Percentiles rank a stretch among this genome's conserved stretches.
Evolutionary conservation across 2,329 filamentous ascomycete genomes (phyloP).

Genomic region (Davidsoniella virescens): DNA sequence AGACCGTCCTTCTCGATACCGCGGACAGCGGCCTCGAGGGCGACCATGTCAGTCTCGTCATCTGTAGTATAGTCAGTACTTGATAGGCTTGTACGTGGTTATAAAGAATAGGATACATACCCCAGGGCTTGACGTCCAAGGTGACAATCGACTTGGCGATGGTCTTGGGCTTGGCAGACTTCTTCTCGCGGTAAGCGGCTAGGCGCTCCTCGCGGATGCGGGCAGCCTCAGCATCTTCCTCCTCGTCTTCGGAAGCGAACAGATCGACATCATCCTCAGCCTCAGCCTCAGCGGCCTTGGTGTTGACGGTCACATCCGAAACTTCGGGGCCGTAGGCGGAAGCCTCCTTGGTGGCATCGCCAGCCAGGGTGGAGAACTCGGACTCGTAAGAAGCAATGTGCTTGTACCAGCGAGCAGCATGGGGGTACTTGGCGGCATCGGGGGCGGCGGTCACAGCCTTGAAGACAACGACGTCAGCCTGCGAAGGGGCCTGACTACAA

Average conservation of each 20-base stretch:
- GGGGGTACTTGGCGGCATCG: conserved; percentile 71
- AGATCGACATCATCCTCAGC: conserved; percentile 64
- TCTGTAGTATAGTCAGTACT: conserved; percentile 32
- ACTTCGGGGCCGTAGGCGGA: conserved; percentile 82
- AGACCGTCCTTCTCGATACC: conserved; percentile 83
- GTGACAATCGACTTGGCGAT: conserved; percentile 94
- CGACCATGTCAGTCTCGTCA: conserved; percentile 84
- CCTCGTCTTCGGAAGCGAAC: conserved; percentile 86
- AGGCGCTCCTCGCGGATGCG: conserved; percentile 76
- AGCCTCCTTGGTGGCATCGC: conserved; percentile 78
- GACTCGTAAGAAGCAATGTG: conserved; percentile 87
- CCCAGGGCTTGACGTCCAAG: conserved; percentile 96
- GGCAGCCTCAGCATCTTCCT: conserved; percentile 78
- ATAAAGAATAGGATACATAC: conserved; percentile 41
- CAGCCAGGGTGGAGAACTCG: conserved; percentile 80
- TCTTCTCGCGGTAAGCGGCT: conserved; percentile 92
- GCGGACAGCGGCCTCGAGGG: conserved; percentile 66
- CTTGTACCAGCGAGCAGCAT: conserved; percentile 97
- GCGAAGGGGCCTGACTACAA: conserved; percentile 48
- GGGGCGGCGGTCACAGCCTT: conserved; percentile 69
- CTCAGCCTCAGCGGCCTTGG: conserved; percentile 62
- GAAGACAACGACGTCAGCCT: conserved; percentile 93
- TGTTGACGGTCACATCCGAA: conserved; percentile 62
- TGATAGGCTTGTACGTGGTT: background rate
- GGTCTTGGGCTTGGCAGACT: conserved; percentile 80